Conservation (phyloP, 768 basidiomycete genomes). For the Mycena chlorophos region DNA sequence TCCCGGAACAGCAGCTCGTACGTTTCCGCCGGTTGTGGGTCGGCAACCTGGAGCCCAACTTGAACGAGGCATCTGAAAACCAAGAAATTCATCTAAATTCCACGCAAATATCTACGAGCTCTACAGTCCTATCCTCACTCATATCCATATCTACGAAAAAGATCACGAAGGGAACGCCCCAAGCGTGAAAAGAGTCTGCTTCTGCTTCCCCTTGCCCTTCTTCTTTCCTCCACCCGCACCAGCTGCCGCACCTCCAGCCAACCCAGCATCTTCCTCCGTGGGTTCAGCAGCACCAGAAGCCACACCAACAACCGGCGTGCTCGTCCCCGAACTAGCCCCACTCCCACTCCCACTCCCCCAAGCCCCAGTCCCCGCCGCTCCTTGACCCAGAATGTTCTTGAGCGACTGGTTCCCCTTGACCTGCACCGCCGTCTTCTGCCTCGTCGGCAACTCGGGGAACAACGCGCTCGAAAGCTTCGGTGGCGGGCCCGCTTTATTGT, state of each 20-base stretch:
- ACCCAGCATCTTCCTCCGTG: slow-evolving; percentile 41
- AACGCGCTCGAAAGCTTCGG: slow-evolving; percentile 54
- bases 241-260: slow-evolving; percentile 51
- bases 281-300: slow-evolving; percentile 8
- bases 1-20: too few species aligned
- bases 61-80: too few species aligned
- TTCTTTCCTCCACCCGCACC: slow-evolving; percentile 53
- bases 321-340: neutral
- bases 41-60: too few species aligned
- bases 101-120: too few species aligned
- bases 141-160: neutral
- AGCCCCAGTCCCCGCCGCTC: slow-evolving; percentile 37
- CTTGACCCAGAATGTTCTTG: slow-evolving; percentile 63
- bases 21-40: too few species aligned
- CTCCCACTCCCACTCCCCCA: slow-evolving; percentile 38
- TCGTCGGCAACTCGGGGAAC: slow-evolving; percentile 71
- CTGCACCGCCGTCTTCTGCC: slow-evolving; percentile 48
- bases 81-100: too few species aligned
- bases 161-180: slow-evolving; percentile 47
- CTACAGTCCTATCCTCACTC: too few species aligned
- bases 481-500: slow-evolving; percentile 27
- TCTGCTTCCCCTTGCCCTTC: slow-evolving; percentile 81
- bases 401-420: slow-evolving; percentile 69
- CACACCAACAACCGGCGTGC: slow-evolving; percentile 8
- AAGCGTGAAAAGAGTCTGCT: slow-evolving; percentile 78